Base-by-base conservation (phyloP, 2,329 filamentous ascomycete genomes). In the Ustulina deusta region DNA sequence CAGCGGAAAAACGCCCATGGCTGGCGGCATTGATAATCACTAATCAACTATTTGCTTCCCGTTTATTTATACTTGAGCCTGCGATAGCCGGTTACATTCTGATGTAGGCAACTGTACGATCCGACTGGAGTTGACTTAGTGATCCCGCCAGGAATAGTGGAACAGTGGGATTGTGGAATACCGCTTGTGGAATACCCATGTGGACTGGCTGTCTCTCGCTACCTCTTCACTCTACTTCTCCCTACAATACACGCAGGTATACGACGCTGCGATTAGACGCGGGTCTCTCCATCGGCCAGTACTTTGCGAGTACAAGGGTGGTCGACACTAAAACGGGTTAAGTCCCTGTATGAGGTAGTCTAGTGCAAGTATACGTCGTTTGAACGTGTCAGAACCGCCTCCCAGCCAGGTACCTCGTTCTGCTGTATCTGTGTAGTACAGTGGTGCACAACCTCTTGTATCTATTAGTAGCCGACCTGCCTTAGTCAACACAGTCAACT, bases 11-110 rank as follows among this genome's bases (percentile, higher is more conserved):
- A 15, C 63, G 32, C 56, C 40, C 63, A 46, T n/a, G 36, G 36
- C 11, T 11, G 40, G 27, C 32, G 29, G 40, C 49, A 54, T 55
- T 20, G 40, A 34, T 34, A 62, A 66, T 66, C 63, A 66, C 52
- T 63, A 66, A 66, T 63, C 58, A 64, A 29, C n/a, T 13, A 42
- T 22, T 27, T 29, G 6, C 46, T 6, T 32, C 15, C n/a, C 27
- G n/a, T 25, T n/a, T n/a, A 32, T 29, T 48, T 60, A 46, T 46
- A 49, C 34, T 55, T 25, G 34, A 44, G 44, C 55, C 54, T 42
- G 27, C 20, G 34, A 13, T 42, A 32, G 34, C 52, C 44, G 34
- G 44, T 46, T 25, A 42, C 44, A 29, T 57, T 44, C 29, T 25
- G 22, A 29, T 29, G 36, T 13, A 51, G 22, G 9, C 10, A 13